Evolutionary conservation across 257 asterid genomes (phyloP), one percentile per base, ranked within the genome.

Genomic region (Linaria vulgaris): DNA sequence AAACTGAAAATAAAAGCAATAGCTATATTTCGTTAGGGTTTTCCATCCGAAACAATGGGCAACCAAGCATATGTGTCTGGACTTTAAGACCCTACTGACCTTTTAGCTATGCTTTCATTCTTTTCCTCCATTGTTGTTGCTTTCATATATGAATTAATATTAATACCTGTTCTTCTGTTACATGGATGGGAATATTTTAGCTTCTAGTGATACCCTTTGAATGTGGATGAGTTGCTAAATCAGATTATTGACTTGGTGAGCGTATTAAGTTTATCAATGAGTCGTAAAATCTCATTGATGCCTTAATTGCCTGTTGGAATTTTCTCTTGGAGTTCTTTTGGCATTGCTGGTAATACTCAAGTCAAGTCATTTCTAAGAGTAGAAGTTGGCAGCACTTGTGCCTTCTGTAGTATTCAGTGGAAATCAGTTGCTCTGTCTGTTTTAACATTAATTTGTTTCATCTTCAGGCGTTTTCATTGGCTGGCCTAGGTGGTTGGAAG

Each of bases 401-500:
- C 59, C 70, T 38, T 61, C 49, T 56, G 23, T 38, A 12, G 30
- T 45, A 61, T 11, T 58, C 30, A 15, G 39, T 62, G 61, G 46
- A 49, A 41, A 50, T n/a, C 11, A 17, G 49, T 13, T 22, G 24
- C 66, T n/a, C 49, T 59, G n/a, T n/a, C n/a, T n/a, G n/a, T 39
- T 45, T 67, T 63, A 62, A 73, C 66, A 22, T 54, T 43, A 50
- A 31, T 70, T 69, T 19, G 20, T 76, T 77, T 48, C 59, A 44
- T 69, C 16, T 49, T 37, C 86, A 91, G 98, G 95, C 96, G 52
- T 88, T 91, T 78, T 85, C 90, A 37, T 60, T 77, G 68, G 95
- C 95, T 45, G 96, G 98, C 68, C 76, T 79, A 72, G 98, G 98
- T 52, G 98, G 98, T 27, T 91, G 98, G 98, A 86, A 81, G 75